Percentiles rank a stretch among this genome's conserved stretches.
Conservation (phyloP, 1,139 yeast genomes). For the Pichia sp. region DNA sequence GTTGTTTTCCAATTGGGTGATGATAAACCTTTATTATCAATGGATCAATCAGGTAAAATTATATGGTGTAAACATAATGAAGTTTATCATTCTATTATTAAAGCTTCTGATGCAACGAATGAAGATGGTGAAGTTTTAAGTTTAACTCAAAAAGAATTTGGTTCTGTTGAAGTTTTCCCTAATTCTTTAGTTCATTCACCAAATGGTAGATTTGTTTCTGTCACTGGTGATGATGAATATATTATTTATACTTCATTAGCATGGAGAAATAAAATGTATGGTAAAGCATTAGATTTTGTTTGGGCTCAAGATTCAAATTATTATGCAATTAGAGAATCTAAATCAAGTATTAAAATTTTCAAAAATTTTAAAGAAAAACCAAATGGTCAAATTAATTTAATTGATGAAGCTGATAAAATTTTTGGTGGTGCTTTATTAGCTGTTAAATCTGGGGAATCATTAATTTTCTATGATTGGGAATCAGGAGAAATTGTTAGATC, state of each 20-base stretch:
- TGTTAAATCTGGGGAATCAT: constrained; percentile 71
- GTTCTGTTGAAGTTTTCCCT: constrained; percentile 88
- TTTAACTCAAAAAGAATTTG: constrained; percentile 79
- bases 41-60: constrained; percentile 89
- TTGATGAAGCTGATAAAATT: constrained; percentile 71
- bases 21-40: constrained; percentile 88
- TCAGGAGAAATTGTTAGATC: constrained; percentile 76
- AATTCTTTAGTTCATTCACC: constrained; percentile 85
- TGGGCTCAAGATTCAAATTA: constrained; percentile 92
- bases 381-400: constrained; percentile 55
- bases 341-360: constrained; percentile 60
- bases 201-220: constrained; percentile 94
- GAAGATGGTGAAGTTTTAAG: constrained; percentile 79
- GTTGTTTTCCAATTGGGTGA: constrained; percentile 83
- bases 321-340: constrained; percentile 75
- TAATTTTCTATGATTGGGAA: constrained; percentile 93
- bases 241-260: constrained; percentile 94
- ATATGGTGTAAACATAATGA: constrained; percentile 90
- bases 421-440: constrained; percentile 86
- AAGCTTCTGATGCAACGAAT: constrained; percentile 57
- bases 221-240: constrained; percentile 97
- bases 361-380: constrained; percentile 80
- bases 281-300: constrained; percentile 82
- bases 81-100: constrained; percentile 76
- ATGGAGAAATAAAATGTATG: constrained; percentile 95